Evolutionary conservation across 352 stramenopile genomes (phyloP), one percentile per base, ranked within the genome.

Genomic region (Phytophthora macrochlamydospora): DNA sequence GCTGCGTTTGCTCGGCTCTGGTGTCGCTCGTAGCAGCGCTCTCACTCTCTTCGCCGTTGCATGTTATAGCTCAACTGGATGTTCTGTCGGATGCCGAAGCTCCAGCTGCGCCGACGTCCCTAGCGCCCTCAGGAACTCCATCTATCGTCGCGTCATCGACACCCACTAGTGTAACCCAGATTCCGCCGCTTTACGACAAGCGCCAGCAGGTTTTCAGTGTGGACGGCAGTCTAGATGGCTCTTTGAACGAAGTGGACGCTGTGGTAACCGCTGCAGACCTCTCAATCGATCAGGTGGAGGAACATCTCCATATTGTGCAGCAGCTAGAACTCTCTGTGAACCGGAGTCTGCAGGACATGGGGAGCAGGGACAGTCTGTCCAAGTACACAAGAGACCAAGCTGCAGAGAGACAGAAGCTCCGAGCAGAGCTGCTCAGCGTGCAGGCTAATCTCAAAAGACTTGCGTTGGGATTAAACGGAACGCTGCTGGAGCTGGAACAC

Each of bases 201-300:
- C 24, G 50, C 14, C 18, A 59, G 44, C 24, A 24, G 43, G 8
- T 51, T 62, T 56, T 52, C 18, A 76, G 64, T 44, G 18, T 67
- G 4, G 59, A 65, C 54, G 57, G 59, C 14, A 76, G 69, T 35
- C 7, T 8, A 7, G 31, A 40, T 7, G 69, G 69, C 4, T 76
- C 69, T 6, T 46, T 54, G 37, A 51, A 53, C 12, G 24, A n/a
- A 43, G 43, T 65, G 7, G 42, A 45, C 5, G 59, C 61, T 14
- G 62, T 74, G 37, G 62, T 58, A 29, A 65, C 59, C 35, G 70
- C 74, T 63, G 56, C 75, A 6, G 81, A 93, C 48, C 58, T 90
- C 2, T 91, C 85, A 4, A 94, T 94, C 42, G 76, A 91, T 57
- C 82, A 91, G 62, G 83, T 94, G 6, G 83, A 90, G 57, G 79